A percentile compares a stretch with the other conserved stretches of the same genome.
These are phyloP conservation scores for Carex scoparia DNA, from an alignment of 176 grass and related monocot genomes.

Conservation along the genomic window DNA sequence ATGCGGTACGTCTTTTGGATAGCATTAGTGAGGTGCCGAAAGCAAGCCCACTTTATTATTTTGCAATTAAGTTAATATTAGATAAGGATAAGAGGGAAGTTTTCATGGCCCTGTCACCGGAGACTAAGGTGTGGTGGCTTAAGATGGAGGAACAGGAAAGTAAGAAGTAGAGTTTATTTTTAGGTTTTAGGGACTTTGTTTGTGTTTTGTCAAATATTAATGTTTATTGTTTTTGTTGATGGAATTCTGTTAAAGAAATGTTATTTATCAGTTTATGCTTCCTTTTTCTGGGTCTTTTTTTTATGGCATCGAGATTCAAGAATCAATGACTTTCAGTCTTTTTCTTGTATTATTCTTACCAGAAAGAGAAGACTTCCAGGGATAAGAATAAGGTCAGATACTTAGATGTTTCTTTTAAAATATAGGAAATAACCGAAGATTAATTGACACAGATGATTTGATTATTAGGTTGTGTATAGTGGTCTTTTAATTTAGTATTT, in stretches of 20 bases:
- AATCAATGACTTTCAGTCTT: background rate
- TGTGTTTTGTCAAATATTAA: background rate
- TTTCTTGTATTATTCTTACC: background rate
- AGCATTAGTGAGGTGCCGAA: conserved; percentile 29
- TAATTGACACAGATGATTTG: background rate
- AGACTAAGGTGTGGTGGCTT: conserved; percentile 34
- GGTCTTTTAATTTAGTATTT: background rate
- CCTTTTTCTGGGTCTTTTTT: background rate
- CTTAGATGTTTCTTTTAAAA: background rate
- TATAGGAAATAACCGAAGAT: background rate
- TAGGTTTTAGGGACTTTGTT: background rate
- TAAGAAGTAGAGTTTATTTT: conserved; percentile 1
- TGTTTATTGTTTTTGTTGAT: background rate
- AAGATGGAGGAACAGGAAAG: conserved; percentile 32
- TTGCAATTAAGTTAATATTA: conserved; percentile 33
- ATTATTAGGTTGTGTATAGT: background rate
- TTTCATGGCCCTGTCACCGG: conserved; percentile 21
- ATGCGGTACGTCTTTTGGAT: conserved; percentile 30
- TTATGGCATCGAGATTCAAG: background rate
- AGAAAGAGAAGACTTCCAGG: background rate
- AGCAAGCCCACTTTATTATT: conserved; percentile 33
- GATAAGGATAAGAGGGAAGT: conserved; percentile 32
- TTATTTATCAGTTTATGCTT: background rate
- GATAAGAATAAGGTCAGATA: background rate
- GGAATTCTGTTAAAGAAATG: background rate